phyloP scores from a whole-genome alignment of 2,329 filamentous ascomycete genomes.

The Pseudogymnoascus sp. region DNA sequence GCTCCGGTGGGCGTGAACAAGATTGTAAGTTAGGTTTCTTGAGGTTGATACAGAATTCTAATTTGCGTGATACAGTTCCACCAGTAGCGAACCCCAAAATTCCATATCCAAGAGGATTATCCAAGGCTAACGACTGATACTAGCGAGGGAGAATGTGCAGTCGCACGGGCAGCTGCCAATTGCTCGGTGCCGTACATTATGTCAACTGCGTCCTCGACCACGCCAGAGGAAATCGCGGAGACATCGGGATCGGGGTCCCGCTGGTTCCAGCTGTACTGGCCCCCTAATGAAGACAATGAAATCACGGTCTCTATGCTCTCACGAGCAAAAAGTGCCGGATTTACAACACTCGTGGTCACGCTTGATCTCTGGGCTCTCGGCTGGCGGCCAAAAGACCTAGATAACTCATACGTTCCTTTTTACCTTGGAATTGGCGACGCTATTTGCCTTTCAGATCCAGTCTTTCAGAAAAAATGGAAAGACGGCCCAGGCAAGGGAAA shows the following conservation, averaged over 20 bases:
- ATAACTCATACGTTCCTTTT: conserved; percentile 53
- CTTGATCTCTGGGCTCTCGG: conserved; percentile 58
- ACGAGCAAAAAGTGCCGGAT: conserved; percentile 48
- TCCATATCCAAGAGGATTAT: not conserved
- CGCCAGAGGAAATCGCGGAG: conserved; percentile 50
- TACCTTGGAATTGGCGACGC: conserved; percentile 54
- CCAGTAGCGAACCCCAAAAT: not conserved
- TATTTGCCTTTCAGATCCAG: conserved; percentile 50
- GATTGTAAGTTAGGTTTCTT: not conserved
- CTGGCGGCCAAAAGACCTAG: conserved; percentile 53
- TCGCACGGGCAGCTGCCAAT: conserved; percentile 53
- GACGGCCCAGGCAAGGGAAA: conserved; percentile 34
- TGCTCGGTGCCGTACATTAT: conserved; percentile 53
- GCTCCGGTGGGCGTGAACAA: conserved; percentile 59
- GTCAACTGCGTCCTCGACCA: conserved; percentile 39
- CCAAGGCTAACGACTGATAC: conserved; percentile 44
- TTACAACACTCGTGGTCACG: conserved; percentile 51
- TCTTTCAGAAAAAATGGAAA: conserved; percentile 47
- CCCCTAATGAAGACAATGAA: conserved; percentile 47
- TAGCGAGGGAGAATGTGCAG: conserved; percentile 48
- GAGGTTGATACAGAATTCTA: not conserved
- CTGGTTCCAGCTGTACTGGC: conserved; percentile 60
- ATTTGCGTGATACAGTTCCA: not conserved
- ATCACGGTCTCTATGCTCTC: conserved; percentile 48
- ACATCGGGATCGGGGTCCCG: conserved; percentile 47